Evolutionary conservation across 805 yeast genomes (phyloP).

Genomic region (Nakazawaea sp.): DNA sequence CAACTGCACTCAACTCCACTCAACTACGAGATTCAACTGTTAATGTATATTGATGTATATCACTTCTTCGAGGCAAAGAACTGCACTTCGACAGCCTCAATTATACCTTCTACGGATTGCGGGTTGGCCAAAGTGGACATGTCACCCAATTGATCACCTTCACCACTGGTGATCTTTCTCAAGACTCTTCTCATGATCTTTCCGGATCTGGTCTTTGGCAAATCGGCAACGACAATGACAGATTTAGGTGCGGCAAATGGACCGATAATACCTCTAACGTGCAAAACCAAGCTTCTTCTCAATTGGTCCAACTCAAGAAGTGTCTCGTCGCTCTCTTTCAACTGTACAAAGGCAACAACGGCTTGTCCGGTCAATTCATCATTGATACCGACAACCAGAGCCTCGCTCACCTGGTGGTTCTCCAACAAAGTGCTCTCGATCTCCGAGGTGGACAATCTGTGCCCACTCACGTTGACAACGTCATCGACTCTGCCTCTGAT

Average conservation of each 20-base stretch:
- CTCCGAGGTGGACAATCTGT: conserved; percentile 96
- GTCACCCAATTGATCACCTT: conserved; percentile 91
- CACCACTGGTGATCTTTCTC: conserved; percentile 88
- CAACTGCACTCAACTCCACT: background rate
- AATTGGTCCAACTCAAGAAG: conserved; percentile 46
- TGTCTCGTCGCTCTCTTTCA: conserved; percentile 50
- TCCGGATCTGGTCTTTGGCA: conserved; percentile 98
- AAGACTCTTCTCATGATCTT: conserved; percentile 97
- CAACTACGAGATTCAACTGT: background rate
- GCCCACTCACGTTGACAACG: conserved; percentile 97
- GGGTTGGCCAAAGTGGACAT: conserved; percentile 86
- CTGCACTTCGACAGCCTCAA: conserved; percentile 53
- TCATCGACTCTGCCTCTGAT: conserved; percentile 98
- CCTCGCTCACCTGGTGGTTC: conserved; percentile 76
- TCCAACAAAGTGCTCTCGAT: conserved; percentile 88
- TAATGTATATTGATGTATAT: background rate
- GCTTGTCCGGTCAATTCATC: conserved; percentile 98
- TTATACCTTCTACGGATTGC: conserved; percentile 69
- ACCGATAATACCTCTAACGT: conserved; percentile 89
- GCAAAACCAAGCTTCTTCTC: conserved; percentile 71
- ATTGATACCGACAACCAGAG: conserved; percentile 93
- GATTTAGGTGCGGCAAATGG: conserved; percentile 95
- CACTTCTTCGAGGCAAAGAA: conserved; percentile 25
- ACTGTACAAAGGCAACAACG: conserved; percentile 87
- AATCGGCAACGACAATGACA: conserved; percentile 73